Percentiles rank a stretch among this genome's conserved stretches.
phyloP scores from a whole-genome alignment of 2,329 filamentous ascomycete species.

The Harringtonia lauricola region DNA sequence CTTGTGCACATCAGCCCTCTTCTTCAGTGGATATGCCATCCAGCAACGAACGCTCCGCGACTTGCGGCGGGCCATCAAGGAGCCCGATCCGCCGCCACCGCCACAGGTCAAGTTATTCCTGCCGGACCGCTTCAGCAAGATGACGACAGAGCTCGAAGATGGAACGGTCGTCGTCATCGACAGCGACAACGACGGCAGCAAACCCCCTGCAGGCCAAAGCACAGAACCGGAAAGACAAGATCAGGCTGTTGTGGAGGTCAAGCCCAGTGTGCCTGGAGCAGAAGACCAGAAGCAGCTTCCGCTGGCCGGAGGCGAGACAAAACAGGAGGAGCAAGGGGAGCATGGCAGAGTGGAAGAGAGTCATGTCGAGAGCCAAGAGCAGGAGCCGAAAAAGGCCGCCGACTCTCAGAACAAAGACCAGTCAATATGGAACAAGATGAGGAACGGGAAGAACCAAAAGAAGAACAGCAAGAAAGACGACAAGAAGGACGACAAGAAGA shows the following conservation, averaged over 20 bases:
- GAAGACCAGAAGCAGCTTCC: conserved; percentile 2
- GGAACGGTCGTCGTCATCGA: conserved; percentile 30
- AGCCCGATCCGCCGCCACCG: conserved; percentile 35
- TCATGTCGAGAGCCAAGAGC: too few species aligned
- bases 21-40: conserved; percentile 76
- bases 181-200: conserved; percentile 18
- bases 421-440: too few species aligned
- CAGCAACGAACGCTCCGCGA: conserved; percentile 77
- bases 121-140: conserved; percentile 36
- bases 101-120: conserved; percentile 39
- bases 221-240: conserved; percentile 2
- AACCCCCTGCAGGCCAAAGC: too few species aligned
- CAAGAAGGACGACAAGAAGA: background rate
- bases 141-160: conserved; percentile 34
- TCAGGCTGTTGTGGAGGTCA: conserved; percentile 25
- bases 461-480: conserved; percentile 14
- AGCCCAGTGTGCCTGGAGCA: conserved; percentile 18
- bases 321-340: conserved; percentile 4
- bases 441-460: too few species aligned
- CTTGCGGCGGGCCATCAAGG: conserved; percentile 59
- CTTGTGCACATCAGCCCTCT: conserved; percentile 70
- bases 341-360: too few species aligned
- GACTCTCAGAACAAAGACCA: too few species aligned
- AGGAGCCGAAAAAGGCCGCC: too few species aligned
- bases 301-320: background rate